Conservation (phyloP, 441 rosid genomes). For the Adansonia grandidieri region DNA sequence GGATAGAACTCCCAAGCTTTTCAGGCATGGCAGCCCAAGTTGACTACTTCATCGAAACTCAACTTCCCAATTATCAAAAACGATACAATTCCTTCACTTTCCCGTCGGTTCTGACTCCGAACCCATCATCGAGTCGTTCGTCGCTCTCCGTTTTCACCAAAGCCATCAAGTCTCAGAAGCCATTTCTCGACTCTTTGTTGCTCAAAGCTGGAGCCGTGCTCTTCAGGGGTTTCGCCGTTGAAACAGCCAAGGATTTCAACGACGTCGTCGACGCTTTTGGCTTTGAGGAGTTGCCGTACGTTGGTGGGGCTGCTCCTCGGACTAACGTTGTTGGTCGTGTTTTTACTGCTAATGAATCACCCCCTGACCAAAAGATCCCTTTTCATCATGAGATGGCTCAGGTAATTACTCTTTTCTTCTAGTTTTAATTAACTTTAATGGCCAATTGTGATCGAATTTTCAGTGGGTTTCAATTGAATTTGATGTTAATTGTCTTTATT, state of each 20-base stretch:
- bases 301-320: slow-evolving; percentile 89
- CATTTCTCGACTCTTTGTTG: slow-evolving; percentile 60
- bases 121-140: slow-evolving; percentile 28
- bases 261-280: slow-evolving; percentile 81
- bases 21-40: slow-evolving; percentile 46
- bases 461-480: neutral
- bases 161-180: slow-evolving; percentile 48
- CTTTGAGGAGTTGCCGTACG: slow-evolving; percentile 86
- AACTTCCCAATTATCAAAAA: slow-evolving; percentile 56
- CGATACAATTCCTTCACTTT: slow-evolving; percentile 47
- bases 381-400: slow-evolving; percentile 98
- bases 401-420: slow-evolving; percentile 32
- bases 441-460: neutral
- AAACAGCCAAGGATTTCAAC: slow-evolving; percentile 72
- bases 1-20: neutral
- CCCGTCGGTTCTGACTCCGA: slow-evolving; percentile 58
- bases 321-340: slow-evolving; percentile 82
- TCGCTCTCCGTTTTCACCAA: slow-evolving; percentile 40
- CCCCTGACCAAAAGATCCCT: slow-evolving; percentile 83
- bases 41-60: slow-evolving; percentile 39
- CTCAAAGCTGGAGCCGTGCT: slow-evolving; percentile 72
- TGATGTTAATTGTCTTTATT: neutral
- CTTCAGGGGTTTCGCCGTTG: slow-evolving; percentile 62
- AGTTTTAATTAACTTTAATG: neutral
- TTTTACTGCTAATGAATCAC: slow-evolving; percentile 91